phyloP scores from a whole-genome alignment of 2,329 filamentous ascomycete species.

The Fusarium euwallaceae region DNA sequence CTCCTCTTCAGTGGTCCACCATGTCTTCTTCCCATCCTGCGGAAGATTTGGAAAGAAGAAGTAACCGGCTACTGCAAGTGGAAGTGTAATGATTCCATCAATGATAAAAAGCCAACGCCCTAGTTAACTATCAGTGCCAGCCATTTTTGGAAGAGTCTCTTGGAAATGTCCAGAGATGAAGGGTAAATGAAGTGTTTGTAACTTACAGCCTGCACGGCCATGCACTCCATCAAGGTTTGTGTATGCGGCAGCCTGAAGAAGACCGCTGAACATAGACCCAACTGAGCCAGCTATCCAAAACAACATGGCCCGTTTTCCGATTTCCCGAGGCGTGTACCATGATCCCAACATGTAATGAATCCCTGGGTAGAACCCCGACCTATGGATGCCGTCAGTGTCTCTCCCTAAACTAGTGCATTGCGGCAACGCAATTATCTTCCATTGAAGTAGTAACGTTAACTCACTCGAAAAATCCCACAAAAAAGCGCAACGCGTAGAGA shows the following conservation, averaged over 20 bases:
- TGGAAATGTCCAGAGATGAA: neutral
- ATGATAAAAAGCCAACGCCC: conserved; percentile 39
- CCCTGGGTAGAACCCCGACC: conserved; percentile 34
- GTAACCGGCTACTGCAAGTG: conserved; percentile 26
- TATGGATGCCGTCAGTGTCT: conserved; percentile 7
- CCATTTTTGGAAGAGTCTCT: neutral
- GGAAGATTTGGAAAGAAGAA: conserved; percentile 37
- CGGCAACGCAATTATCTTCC: neutral
- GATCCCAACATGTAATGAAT: conserved; percentile 37
- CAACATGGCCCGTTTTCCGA: conserved; percentile 34
- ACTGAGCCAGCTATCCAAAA: conserved; percentile 32
- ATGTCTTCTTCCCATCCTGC: conserved; percentile 32
- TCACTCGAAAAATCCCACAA: conserved; percentile 37
- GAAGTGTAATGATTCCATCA: conserved; percentile 34
- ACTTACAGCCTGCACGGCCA: conserved; percentile 33
- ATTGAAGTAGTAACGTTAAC: neutral
- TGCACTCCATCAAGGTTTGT: conserved; percentile 30
- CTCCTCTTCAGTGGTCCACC: conserved; percentile 36
- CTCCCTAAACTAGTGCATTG: neutral
- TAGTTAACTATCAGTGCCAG: neutral
- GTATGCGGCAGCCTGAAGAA: conserved; percentile 34
- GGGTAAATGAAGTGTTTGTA: neutral
- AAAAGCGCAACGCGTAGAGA: conserved; percentile 30
- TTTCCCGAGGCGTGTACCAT: conserved; percentile 34
- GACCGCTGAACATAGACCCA: conserved; percentile 31